A percentile compares a stretch with the other conserved stretches of the same genome.
Evolutionary conservation across 1,284 basidiomycete species (phyloP).

Genomic region (Sphagnurus paluster): DNA sequence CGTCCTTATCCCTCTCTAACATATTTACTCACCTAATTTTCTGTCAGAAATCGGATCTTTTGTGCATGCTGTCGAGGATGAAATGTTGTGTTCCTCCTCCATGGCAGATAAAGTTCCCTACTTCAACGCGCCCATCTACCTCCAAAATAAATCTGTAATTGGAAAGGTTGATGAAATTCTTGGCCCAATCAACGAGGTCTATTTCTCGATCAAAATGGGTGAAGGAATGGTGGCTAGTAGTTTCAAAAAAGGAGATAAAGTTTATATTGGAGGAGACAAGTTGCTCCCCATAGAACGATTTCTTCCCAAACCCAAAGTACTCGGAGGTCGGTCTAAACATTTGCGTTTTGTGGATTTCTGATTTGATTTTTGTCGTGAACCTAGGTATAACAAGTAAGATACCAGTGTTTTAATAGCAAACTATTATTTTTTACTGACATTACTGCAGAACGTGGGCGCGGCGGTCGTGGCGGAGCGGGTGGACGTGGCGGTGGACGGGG

Average conservation of each 20-base stretch:
- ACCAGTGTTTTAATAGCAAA: slow-evolving; percentile 2
- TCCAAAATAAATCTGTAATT: slow-evolving; percentile 96
- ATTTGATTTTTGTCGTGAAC: slow-evolving; percentile 8
- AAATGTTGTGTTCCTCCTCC: slow-evolving; percentile 93
- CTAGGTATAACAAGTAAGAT: slow-evolving; percentile 54
- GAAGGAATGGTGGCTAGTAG: slow-evolving; percentile 94
- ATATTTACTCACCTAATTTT: slow-evolving; percentile 8
- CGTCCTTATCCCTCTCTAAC: slow-evolving; percentile 23
- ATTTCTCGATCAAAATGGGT: slow-evolving; percentile 97
- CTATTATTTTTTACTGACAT: slow-evolving; percentile 16
- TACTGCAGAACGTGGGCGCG: slow-evolving; percentile 57
- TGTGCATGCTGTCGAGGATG: slow-evolving; percentile 94
- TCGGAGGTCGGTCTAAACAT: slow-evolving; percentile 54
- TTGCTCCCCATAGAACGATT: slow-evolving; percentile 96
- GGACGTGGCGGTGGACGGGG: slow-evolving; percentile 27
- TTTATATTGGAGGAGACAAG: slow-evolving; percentile 96
- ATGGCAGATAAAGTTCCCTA: slow-evolving; percentile 93
- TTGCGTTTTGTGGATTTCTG: slow-evolving; percentile 10
- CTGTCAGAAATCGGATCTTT: slow-evolving; percentile 82
- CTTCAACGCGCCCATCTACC: slow-evolving; percentile 99
- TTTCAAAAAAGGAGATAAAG: slow-evolving; percentile 98
- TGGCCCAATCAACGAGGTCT: slow-evolving; percentile 98
- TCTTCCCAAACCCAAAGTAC: slow-evolving; percentile 92
- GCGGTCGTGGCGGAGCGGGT: slow-evolving; percentile 44
- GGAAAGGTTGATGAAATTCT: slow-evolving; percentile 97